A percentile compares a stretch with the other conserved stretches of the same genome.
Conservation (phyloP, 306 rosid genomes). For the Pyrus betulifolia region DNA sequence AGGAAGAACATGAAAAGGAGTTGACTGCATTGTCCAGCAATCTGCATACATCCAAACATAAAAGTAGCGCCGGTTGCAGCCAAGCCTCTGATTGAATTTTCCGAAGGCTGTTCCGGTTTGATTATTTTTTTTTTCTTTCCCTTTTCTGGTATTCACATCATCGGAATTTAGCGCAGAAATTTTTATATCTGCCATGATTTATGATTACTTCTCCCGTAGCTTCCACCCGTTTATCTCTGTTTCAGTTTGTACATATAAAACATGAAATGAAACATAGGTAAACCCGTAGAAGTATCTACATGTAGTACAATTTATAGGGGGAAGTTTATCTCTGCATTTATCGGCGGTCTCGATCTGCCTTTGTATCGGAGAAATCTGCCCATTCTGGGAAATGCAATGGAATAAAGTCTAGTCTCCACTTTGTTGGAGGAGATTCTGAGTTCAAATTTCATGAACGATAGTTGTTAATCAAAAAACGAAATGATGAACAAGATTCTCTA, state of each 20-base stretch:
- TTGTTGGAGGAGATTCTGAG: not conserved
- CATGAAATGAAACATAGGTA: not conserved
- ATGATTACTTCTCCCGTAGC: not conserved
- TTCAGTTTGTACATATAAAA: not conserved
- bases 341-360: not conserved
- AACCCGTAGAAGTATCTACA: not conserved
- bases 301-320: not conserved
- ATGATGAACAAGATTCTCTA: not conserved
- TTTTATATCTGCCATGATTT: not conserved
- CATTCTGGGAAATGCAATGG: not conserved
- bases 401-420: not conserved
- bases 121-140: not conserved
- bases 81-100: constrained; percentile 12
- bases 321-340: not conserved
- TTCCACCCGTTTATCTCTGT: not conserved
- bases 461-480: not conserved
- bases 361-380: not conserved
- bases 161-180: not conserved
- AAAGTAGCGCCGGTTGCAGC: not conserved
- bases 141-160: not conserved
- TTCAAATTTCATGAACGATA: not conserved
- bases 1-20: constrained; percentile 46
- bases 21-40: constrained; percentile 20
- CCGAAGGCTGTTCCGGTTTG: not conserved
- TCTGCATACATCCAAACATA: not conserved